Percentiles rank a stretch among this genome's conserved stretches.
These are phyloP conservation scores for Fusarium anguioides DNA, from an alignment of 2,329 filamentous ascomycete species.

Conservation along the genomic window DNA sequence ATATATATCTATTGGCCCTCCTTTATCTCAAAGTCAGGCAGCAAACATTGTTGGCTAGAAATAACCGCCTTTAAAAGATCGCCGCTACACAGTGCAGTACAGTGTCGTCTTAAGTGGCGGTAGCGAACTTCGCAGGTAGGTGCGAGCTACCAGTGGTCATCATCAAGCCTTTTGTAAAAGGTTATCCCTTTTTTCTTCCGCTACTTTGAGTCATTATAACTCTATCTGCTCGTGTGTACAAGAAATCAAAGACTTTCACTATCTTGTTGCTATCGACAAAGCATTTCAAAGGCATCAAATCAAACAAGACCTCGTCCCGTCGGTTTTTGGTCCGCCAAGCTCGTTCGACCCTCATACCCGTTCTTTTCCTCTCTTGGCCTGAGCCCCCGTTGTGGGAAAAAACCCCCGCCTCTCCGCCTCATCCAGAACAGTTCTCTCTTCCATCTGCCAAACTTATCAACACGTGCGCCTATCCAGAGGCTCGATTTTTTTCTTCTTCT, in stretches of 20 bases:
- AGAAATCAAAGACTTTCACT: conserved; percentile 5
- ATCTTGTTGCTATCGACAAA: conserved; percentile 22
- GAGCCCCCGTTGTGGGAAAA: conserved; percentile 40
- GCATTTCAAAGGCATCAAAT: conserved; percentile 23
- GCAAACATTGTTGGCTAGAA: not conserved
- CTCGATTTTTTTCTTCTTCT: conserved; percentile 35
- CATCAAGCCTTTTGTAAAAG: conserved; percentile 22
- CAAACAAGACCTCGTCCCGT: conserved; percentile 25
- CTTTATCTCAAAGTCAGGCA: not conserved
- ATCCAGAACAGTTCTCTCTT: conserved; percentile 38
- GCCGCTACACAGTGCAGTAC: conserved; percentile 18
- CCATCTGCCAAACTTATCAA: conserved; percentile 46
- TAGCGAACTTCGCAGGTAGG: conserved; percentile 17
- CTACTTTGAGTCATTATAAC: conserved; percentile 9
- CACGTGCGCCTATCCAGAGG: conserved; percentile 47
- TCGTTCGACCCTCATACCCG: conserved; percentile 41
- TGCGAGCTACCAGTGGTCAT: conserved; percentile 13
- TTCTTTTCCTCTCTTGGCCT: conserved; percentile 43
- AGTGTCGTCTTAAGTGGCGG: conserved; percentile 32
- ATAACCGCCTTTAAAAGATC: conserved; percentile 1
- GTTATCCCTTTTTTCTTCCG: conserved; percentile 2
- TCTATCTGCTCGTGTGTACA: conserved; percentile 1
- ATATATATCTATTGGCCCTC: not conserved
- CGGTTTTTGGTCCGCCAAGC: conserved; percentile 37
- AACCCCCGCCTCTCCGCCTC: conserved; percentile 48